Conservation (phyloP, 148 eudicot genomes). For the Bassia scoparia region DNA sequence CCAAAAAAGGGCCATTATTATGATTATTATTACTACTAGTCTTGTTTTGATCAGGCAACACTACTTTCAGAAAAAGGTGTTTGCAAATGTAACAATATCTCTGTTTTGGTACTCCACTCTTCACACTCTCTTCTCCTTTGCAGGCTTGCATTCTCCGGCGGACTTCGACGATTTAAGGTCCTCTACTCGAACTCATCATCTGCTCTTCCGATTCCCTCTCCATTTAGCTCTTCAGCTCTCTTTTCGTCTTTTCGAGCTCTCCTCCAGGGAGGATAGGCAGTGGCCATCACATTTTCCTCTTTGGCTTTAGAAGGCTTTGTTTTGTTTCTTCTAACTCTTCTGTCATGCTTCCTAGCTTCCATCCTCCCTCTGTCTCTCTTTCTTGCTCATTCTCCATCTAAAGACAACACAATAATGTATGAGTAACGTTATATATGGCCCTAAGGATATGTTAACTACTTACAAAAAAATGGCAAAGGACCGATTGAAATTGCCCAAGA, state of each 20-base stretch:
- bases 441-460: too few species aligned
- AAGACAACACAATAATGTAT: neutral
- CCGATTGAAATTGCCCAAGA: too few species aligned
- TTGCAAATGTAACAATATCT: constrained; percentile 66
- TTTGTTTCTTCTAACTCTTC: constrained; percentile 66
- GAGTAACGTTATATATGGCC: neutral
- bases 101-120: constrained; percentile 51
- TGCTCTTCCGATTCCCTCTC: constrained; percentile 40
- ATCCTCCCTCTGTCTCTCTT: constrained; percentile 10
- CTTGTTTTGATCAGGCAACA: constrained; percentile 27
- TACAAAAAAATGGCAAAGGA: too few species aligned
- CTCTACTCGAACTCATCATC: constrained; percentile 38
- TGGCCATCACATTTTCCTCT: constrained; percentile 65
- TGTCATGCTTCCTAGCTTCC: constrained; percentile 23
- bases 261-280: constrained; percentile 50
- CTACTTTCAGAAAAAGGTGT: constrained; percentile 42
- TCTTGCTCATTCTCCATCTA: constrained; percentile 37
- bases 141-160: constrained; percentile 26
- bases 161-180: constrained; percentile 50
- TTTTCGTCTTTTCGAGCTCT: constrained; percentile 66
- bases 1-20: constrained; percentile 34
- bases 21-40: constrained; percentile 14
- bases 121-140: constrained; percentile 12
- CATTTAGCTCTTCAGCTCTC: constrained; percentile 56
- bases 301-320: constrained; percentile 55